phyloP scores from a whole-genome alignment of 2,329 filamentous ascomycete genomes.

The Neurospora sp. region DNA sequence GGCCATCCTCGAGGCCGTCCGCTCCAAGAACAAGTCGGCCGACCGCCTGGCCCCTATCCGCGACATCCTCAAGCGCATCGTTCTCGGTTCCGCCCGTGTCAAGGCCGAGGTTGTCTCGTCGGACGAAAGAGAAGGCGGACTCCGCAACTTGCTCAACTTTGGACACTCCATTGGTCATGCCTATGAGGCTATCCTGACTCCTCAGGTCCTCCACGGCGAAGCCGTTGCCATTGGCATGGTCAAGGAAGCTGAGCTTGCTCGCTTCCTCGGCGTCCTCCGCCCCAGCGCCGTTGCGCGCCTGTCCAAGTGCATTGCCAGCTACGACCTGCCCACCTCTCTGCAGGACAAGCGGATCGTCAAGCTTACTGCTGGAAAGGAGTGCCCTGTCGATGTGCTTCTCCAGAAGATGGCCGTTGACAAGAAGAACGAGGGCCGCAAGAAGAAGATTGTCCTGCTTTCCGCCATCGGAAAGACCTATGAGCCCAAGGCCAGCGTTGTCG shows the following conservation, averaged over 20 bases:
- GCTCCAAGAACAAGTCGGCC: slow-evolving; percentile 41
- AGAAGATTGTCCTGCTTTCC: slow-evolving; percentile 89
- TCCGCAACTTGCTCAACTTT: slow-evolving; percentile 93
- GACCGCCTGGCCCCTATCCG: slow-evolving; percentile 56
- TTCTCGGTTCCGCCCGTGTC: slow-evolving; percentile 81
- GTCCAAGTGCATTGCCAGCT: slow-evolving; percentile 89
- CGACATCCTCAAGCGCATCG: slow-evolving; percentile 64
- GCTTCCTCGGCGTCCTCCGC: slow-evolving; percentile 75
- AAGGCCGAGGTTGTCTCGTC: slow-evolving; percentile 92
- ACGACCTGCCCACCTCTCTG: slow-evolving; percentile 77
- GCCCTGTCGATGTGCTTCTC: slow-evolving; percentile 75
- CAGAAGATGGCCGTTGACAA: slow-evolving; percentile 97
- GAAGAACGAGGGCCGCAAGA: slow-evolving; percentile 92
- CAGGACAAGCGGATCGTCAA: slow-evolving; percentile 74
- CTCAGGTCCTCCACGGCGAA: slow-evolving; percentile 91
- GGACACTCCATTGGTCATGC: slow-evolving; percentile 97
- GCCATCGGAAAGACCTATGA: slow-evolving; percentile 85
- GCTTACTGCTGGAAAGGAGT: slow-evolving; percentile 76
- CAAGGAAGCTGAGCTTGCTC: slow-evolving; percentile 88
- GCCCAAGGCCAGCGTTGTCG: slow-evolving; percentile 78
- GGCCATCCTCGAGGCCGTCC: slow-evolving; percentile 63
- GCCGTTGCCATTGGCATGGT: slow-evolving; percentile 97
- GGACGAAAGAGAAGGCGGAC: slow-evolving; percentile 87
- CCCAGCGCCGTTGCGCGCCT: slow-evolving; percentile 83
- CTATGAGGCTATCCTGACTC: slow-evolving; percentile 88